Conservation (phyloP, 768 basidiomycete genomes). For the Lactifluus echinatus region DNA sequence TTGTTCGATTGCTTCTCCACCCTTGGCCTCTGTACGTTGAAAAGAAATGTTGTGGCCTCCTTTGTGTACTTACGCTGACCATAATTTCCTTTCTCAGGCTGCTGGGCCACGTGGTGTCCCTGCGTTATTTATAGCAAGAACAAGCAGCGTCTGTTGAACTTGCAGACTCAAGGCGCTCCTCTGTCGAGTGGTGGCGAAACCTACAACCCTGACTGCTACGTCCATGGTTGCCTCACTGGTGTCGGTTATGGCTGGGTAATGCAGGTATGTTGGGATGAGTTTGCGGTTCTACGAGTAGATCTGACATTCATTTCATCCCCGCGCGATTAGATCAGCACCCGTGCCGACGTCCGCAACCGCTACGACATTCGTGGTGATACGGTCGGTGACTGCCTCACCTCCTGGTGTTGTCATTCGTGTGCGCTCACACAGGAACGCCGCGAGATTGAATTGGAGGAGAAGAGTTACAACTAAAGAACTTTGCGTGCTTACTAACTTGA, state of each 20-base stretch:
- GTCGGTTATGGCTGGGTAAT: neutral
- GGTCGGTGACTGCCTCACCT: neutral
- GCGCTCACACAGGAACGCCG: neutral
- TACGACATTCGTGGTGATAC: neutral
- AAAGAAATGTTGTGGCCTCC: neutral
- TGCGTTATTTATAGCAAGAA: conserved; percentile 34
- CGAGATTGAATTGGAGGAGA: neutral
- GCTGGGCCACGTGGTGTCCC: conserved; percentile 27
- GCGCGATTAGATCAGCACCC: neutral
- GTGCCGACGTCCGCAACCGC: neutral
- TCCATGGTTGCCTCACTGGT: neutral
- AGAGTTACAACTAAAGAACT: neutral
- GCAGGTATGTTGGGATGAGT: neutral
- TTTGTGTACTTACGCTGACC: neutral
- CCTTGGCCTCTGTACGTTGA: neutral
- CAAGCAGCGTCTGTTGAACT: conserved; percentile 33
- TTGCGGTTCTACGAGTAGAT: neutral
- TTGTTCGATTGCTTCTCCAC: conserved; percentile 21
- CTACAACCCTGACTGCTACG: neutral
- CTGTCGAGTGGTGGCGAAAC: conserved; percentile 16
- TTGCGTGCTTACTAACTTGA: too few relatives aligned
- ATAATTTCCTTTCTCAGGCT: neutral
- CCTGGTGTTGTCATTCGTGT: neutral
- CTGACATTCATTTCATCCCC: too few relatives aligned
- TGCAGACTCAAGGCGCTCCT: conserved; percentile 29